phyloP scores from a whole-genome alignment of 2,329 filamentous ascomycete species.

The Penicillium sp. region DNA sequence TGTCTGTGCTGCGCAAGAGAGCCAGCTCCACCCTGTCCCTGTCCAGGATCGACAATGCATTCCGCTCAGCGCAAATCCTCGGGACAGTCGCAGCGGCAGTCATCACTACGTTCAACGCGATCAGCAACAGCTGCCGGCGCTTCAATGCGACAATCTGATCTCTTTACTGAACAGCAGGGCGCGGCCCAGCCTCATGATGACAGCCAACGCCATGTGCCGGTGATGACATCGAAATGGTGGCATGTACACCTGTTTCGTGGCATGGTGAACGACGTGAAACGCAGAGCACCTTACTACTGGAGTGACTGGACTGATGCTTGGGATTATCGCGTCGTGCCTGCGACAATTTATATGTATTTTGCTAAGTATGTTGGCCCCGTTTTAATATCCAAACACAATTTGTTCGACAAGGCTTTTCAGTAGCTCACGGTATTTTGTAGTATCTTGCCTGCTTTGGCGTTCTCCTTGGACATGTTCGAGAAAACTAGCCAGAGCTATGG shows the following conservation, averaged over 20 bases:
- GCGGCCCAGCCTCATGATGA: constrained; percentile 2
- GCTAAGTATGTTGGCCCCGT: constrained; percentile 66
- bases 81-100: constrained; percentile 26
- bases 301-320: constrained; percentile 86
- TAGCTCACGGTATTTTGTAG: constrained; percentile 46
- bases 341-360: constrained; percentile 93
- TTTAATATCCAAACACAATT: neutral
- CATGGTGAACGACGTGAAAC: constrained; percentile 75
- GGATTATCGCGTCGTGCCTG: constrained; percentile 86
- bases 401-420: neutral
- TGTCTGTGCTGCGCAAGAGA: neutral
- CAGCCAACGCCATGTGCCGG: constrained; percentile 10
- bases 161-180: constrained; percentile 8
- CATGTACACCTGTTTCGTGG: constrained; percentile 73
- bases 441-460: constrained; percentile 82
- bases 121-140: constrained; percentile 16
- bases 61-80: constrained; percentile 28
- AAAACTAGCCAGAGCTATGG: constrained; percentile 83
- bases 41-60: constrained; percentile 27
- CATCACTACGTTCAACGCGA: constrained; percentile 23
- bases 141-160: constrained; percentile 8
- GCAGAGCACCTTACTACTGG: constrained; percentile 73
- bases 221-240: constrained; percentile 61
- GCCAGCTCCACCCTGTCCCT: neutral
- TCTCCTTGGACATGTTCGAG: constrained; percentile 90